Conservation (phyloP, 306 rosid genomes). For the Castanea sativa region DNA sequence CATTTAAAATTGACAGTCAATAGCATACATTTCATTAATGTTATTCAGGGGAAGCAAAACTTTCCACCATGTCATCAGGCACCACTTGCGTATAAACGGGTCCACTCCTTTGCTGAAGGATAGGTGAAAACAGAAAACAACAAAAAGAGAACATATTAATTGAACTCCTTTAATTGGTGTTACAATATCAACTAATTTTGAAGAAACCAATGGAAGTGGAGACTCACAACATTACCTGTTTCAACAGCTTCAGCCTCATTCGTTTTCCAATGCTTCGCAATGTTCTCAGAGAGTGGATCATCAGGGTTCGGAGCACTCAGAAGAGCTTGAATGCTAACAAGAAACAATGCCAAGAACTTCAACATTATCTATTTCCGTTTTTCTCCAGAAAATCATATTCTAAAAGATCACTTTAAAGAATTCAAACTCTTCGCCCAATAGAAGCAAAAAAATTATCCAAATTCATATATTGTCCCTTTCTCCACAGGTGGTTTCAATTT, state of each 20-base stretch:
- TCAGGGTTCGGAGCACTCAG: constrained; percentile 98
- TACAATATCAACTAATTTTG: not conserved
- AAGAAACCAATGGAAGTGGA: not conserved
- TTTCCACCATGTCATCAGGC: constrained; percentile 48
- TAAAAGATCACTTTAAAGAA: not conserved
- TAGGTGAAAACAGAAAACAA: not conserved
- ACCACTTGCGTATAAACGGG: constrained; percentile 79
- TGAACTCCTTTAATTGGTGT: not conserved
- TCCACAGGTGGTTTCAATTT: not conserved
- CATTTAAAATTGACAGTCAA: constrained; percentile 49
- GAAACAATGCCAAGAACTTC: constrained; percentile 12
- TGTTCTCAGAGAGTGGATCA: constrained; percentile 96
- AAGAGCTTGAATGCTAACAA: constrained; percentile 85
- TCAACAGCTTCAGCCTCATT: constrained; percentile 96
- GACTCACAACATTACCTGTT: constrained; percentile 52
- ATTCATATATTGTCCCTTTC: not conserved
- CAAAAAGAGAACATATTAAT: not conserved
- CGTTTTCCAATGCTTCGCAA: constrained; percentile 93
- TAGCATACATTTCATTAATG: constrained; percentile 54
- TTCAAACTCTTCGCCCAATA: not conserved
- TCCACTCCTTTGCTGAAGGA: constrained; percentile 85
- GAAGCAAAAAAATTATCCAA: not conserved
- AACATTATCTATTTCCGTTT: not conserved
- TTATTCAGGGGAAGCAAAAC: constrained; percentile 33
- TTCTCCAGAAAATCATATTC: not conserved